Evolutionary conservation across 148 eudicot species (phyloP).

Genomic region (Vaccinium vitisidaea): DNA sequence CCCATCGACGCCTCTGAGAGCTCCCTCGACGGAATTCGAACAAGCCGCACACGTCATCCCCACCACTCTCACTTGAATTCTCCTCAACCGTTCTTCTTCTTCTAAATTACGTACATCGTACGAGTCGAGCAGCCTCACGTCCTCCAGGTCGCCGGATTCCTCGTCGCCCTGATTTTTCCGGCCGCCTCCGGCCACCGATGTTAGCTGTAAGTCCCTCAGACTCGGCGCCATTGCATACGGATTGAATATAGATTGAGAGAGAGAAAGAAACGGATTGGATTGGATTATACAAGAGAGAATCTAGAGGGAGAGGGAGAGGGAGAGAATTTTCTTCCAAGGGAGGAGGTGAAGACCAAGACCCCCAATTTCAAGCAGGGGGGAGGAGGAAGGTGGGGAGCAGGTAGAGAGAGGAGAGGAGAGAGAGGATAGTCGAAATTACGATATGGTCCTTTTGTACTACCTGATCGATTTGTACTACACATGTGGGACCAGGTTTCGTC

Average conservation of each 20-base stretch:
- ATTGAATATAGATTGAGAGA: background rate
- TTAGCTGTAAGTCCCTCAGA: conserved; percentile 43
- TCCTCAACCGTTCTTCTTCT: conserved; percentile 21
- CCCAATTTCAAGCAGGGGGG: background rate
- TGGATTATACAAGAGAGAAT: background rate
- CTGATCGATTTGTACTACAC: background rate
- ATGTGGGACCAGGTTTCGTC: background rate
- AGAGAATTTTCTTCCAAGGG: background rate
- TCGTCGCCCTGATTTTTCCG: conserved; percentile 11
- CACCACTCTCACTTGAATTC: conserved; percentile 64
- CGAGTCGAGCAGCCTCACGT: conserved; percentile 59
- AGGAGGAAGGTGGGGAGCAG: background rate
- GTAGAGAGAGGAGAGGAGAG: background rate
- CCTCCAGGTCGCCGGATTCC: conserved; percentile 50
- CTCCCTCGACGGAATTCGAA: conserved; percentile 81
- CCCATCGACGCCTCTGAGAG: conserved; percentile 55
- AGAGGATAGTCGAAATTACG: background rate
- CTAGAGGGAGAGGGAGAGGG: background rate
- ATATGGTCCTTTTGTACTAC: background rate
- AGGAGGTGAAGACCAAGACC: background rate
- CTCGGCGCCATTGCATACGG: conserved; percentile 45
- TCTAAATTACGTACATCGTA: conserved; percentile 26
- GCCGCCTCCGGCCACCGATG: conserved; percentile 23
- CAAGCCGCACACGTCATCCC: conserved; percentile 98
- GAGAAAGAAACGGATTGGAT: background rate